Evolutionary conservation across 495 filamentous ascomycete species (phyloP).

Genomic region (Aspergillus haitiensis): DNA sequence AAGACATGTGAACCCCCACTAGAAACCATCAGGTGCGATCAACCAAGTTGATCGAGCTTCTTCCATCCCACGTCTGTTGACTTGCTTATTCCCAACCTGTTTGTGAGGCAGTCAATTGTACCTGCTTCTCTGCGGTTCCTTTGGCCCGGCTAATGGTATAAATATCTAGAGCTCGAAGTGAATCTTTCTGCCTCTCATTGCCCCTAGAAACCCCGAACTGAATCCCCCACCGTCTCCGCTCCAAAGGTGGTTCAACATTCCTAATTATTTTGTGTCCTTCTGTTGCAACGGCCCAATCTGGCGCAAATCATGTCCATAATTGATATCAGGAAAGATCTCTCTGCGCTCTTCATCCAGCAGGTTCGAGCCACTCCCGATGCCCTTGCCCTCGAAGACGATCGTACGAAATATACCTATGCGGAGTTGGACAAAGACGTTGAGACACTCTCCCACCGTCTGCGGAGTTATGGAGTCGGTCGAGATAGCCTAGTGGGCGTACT

Average conservation of each 20-base stretch:
- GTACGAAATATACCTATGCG: slow-evolving; percentile 56
- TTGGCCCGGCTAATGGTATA: slow-evolving; percentile 2
- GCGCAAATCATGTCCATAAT: slow-evolving; percentile 51
- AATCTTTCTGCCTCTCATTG: neutral
- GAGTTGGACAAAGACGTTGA: slow-evolving; percentile 60
- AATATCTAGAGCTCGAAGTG: neutral
- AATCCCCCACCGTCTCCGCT: neutral
- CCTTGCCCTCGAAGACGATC: slow-evolving; percentile 61
- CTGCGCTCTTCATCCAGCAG: slow-evolving; percentile 59
- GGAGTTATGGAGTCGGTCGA: slow-evolving; percentile 57
- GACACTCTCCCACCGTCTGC: slow-evolving; percentile 54
- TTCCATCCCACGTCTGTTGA: neutral
- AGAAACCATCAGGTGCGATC: neutral
- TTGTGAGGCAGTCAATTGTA: slow-evolving; percentile 8
- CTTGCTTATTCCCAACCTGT: neutral
- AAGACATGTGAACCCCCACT: slow-evolving; percentile 20
- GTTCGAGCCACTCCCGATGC: slow-evolving; percentile 57
- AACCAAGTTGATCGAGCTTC: slow-evolving; percentile 3
- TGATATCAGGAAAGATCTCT: slow-evolving; percentile 62
- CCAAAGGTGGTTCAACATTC: neutral
- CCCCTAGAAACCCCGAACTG: neutral
- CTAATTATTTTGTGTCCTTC: neutral
- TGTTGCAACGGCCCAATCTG: neutral
- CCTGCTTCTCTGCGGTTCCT: neutral
- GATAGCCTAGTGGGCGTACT: slow-evolving; percentile 65